phyloP scores from a whole-genome alignment of 2,329 filamentous ascomycete genomes.

The Trichoderma lentiforme region DNA sequence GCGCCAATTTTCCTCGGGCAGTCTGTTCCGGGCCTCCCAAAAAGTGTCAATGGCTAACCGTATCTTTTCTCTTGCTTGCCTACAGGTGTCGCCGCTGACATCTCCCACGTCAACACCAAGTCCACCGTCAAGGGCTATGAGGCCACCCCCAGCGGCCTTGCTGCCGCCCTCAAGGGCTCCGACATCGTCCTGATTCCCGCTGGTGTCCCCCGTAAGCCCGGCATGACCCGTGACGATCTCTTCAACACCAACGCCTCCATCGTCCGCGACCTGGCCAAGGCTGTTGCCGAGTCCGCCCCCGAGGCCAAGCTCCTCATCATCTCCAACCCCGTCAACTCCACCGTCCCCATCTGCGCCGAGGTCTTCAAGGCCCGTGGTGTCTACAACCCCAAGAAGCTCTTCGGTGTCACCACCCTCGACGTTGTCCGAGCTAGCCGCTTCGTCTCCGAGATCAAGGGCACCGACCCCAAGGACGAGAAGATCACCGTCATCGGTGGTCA shows the following conservation, averaged over 20 bases:
- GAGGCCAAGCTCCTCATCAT: slow-evolving; percentile 97
- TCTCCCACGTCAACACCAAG: slow-evolving; percentile 99
- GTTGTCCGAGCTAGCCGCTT: slow-evolving; percentile 97
- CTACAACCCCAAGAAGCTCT: slow-evolving; percentile 99
- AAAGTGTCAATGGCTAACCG: slow-evolving; percentile 16
- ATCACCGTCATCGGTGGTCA: slow-evolving; percentile 96
- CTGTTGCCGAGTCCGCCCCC: slow-evolving; percentile 80
- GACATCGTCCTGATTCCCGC: slow-evolving; percentile 97
- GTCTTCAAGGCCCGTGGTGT: slow-evolving; percentile 92
- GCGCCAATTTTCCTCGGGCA: slow-evolving; percentile 20
- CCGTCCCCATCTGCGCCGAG: slow-evolving; percentile 95
- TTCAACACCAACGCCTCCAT: slow-evolving; percentile 99
- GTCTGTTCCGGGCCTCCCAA: not conserved
- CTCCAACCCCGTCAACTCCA: slow-evolving; percentile 99
- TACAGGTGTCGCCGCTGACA: slow-evolving; percentile 91
- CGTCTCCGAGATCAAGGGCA: slow-evolving; percentile 89
- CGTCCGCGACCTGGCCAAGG: slow-evolving; percentile 96
- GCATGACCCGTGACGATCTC: slow-evolving; percentile 99
- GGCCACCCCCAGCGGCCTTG: slow-evolving; percentile 70
- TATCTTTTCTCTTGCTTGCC: slow-evolving; percentile 1
- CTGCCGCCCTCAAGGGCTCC: slow-evolving; percentile 74
- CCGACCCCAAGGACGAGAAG: slow-evolving; percentile 87
- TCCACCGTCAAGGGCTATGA: slow-evolving; percentile 89
- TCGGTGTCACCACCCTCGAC: slow-evolving; percentile 98
- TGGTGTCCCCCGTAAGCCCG: slow-evolving; percentile 97